Evolutionary conservation across 305 asterid species (phyloP), one percentile per base, ranked within the genome.

Genomic region (Striga hermonthica): DNA sequence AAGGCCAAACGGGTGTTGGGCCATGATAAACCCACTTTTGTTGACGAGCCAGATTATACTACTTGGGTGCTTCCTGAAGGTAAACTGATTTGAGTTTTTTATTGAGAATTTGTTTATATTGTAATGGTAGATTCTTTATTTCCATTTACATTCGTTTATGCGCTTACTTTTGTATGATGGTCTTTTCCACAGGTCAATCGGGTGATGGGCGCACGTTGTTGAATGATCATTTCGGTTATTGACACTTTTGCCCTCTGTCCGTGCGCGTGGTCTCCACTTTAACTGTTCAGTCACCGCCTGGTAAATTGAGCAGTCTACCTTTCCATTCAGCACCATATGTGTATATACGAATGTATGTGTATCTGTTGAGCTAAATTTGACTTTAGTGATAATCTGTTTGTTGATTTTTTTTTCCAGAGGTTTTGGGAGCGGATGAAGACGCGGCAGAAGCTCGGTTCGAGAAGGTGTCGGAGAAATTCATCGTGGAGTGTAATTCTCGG

Each of bases 181-280:
- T 63, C 28, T 38, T 78, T 14, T 8, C n/a, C 64, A 49, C 85
- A 91, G 97, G 97, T 49, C 98, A 91, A 81, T 89, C 97, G 0
- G 97, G 99, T 11, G 99, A 93, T 66, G 97, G 96, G 31, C 90
- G 99, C 11, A 93, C 96, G 36, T 83, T 96, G 1, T 73, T 93
- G 72, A 93, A 93, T 68, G 98, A 93, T 67, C 96, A 89, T 31
- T 78, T 80, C 66, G 98, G 98, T 50, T 93, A 90, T 79, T 50
- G 57, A 50, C 82, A 80, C 50, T 84, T 78, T 70, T 69, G 63
- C 74, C 67, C 80, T 54, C 74, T 78, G n/a, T 80, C 95, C 0
- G 79, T 84, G 56, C 81, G 87, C 69, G 90, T 97, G 43, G 69
- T 84, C 39, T 84, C 95, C 60, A 88, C 99, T 49, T 84, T 96